These are phyloP conservation scores for Pneumocystis sp. DNA, from an alignment of 1,139 yeast species.

Conservation along the genomic window DNA sequence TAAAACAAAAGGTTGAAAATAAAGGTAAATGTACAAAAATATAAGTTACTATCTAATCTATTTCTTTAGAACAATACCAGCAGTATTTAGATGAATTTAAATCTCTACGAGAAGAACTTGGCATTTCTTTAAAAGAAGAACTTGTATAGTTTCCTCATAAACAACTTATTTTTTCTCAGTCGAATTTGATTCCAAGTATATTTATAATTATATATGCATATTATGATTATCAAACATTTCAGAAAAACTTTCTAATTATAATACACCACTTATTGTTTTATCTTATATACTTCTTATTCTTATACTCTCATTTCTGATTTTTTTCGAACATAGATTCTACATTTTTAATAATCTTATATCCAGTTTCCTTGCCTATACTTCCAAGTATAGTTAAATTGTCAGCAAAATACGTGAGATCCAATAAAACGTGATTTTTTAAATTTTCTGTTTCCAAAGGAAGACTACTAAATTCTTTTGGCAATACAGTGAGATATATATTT, in stretches of 20 bases:
- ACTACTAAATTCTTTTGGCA: background rate
- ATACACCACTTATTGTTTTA: background rate
- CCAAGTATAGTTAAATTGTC: background rate
- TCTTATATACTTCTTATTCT: background rate
- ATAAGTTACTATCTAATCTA: constrained; percentile 88
- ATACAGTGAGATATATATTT: background rate
- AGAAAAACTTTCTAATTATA: background rate
- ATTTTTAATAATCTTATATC: background rate
- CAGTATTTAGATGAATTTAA: constrained; percentile 93
- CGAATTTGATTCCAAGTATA: background rate
- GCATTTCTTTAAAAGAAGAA: constrained; percentile 23
- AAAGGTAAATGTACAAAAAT: constrained; percentile 47
- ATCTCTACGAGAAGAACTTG: constrained; percentile 81
- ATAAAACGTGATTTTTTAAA: background rate
- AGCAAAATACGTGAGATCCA: background rate
- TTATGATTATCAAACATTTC: background rate
- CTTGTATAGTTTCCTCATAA: background rate
- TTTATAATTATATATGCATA: background rate
- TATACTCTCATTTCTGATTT: background rate
- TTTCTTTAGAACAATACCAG: constrained; percentile 38
- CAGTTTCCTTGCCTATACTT: background rate
- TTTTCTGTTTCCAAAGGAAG: background rate
- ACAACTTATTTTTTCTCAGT: background rate
- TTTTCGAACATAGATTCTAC: background rate
- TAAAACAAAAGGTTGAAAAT: constrained; percentile 7